Base-by-base conservation (phyloP, 2,329 filamentous ascomycete species). In the Colletotrichum godetiae region DNA sequence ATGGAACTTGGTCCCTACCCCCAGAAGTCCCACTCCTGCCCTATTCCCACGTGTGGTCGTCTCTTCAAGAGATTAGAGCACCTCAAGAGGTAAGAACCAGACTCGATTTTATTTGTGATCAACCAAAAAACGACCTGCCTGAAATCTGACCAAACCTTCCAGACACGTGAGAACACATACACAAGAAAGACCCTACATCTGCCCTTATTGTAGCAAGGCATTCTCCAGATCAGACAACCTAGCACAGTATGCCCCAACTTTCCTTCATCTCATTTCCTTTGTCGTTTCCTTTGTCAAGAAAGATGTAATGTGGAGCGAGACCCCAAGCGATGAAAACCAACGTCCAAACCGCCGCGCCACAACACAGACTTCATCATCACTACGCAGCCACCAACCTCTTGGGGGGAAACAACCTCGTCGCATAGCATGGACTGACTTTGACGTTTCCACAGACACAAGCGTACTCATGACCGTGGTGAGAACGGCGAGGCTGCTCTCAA, bases 101-200 rank as follows among this genome's bases (percentile, higher is more conserved):
- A 79, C 78, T 75, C 80, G 79, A 81, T 76, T 82, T 84, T 83
- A 76, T 80, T 84, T 83, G 79, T 82, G 78, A 75, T 33, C 66
- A 68, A 64, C 60, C 70, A 71, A 58, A 71, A 78, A 78, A 81
- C 80, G 81, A 79, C 81, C 81, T 82, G 81, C 78, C 80, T 78
- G 82, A 79, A 83, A 85, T 87, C 86, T 87, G 80, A 87, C 84
- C 80, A 81, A 81, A 81, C 77, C 80, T 82, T 87, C 82, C 90
- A 97, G 95, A 89, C 97, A 99, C 87, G 97, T 99, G 84, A 94
- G 97, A 86, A 99, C 97, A 80, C 97, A 99, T 89, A 99, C 97
- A 69, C 97, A 99, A 89, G 97, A 99, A 88, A 94, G 96, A 86
- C 97, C 97, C 78, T 99, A 99, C 85, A 93, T 97, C 82, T 99